phyloP scores from a whole-genome alignment of 2,329 filamentous ascomycete species.

The Cryphonectria carpinicola region DNA sequence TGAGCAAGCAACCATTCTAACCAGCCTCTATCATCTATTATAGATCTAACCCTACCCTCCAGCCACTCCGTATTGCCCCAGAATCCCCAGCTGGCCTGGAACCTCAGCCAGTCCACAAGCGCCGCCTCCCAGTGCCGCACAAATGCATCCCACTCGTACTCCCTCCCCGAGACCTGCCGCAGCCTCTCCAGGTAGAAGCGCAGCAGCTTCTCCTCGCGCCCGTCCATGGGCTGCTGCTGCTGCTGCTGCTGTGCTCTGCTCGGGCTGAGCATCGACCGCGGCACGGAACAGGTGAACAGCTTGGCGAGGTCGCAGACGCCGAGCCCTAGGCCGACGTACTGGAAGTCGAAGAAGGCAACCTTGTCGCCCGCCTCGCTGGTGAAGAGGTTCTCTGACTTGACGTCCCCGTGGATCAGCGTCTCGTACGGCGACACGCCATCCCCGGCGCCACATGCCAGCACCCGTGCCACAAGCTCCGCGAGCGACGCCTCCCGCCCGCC shows the following conservation, averaged over 20 bases:
- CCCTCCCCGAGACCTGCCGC: constrained; percentile 35
- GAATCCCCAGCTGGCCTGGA: constrained; percentile 64
- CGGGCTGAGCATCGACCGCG: constrained; percentile 52
- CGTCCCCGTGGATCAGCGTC: constrained; percentile 69
- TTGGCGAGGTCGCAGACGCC: constrained; percentile 71
- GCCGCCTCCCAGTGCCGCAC: constrained; percentile 68
- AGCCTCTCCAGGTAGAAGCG: constrained; percentile 51
- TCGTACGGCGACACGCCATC: constrained; percentile 37
- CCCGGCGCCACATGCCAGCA: constrained; percentile 49
- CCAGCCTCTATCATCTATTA: constrained; percentile 50
- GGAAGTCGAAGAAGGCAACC: constrained; percentile 71
- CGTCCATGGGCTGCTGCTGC: constrained; percentile 50
- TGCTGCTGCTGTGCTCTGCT: constrained; percentile 39
- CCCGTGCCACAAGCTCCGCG: constrained; percentile 56
- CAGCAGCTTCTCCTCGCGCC: constrained; percentile 56
- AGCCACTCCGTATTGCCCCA: constrained; percentile 65
- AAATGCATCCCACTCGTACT: constrained; percentile 60
- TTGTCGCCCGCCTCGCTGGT: constrained; percentile 51
- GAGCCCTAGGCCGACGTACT: constrained; percentile 67
- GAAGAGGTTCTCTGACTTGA: constrained; percentile 72
- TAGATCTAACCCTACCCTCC: constrained; percentile 55
- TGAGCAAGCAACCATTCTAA: constrained; percentile 3
- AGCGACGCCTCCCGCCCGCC: constrained; percentile 26
- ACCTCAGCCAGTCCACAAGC: constrained; percentile 68
- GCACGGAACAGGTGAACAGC: constrained; percentile 68